phyloP scores from a whole-genome alignment of 345 rosid species.

The Brassica incana region DNA sequence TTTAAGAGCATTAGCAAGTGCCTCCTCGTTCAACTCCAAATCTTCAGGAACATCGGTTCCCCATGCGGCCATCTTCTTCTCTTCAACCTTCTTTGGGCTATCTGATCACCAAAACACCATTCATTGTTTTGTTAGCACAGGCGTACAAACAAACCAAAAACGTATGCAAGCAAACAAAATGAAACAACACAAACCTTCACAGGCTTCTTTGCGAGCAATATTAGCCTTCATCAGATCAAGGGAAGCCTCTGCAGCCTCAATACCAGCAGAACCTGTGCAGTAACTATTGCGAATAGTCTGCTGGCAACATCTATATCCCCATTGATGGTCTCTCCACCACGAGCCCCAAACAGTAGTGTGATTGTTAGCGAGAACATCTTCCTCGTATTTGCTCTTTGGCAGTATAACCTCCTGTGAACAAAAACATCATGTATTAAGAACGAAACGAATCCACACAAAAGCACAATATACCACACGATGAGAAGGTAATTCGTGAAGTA shows the following conservation, averaged over 20 bases:
- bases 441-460: background rate
- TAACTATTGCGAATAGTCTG: slow-evolving; percentile 80
- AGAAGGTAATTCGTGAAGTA: background rate
- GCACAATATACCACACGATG: background rate
- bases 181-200: slow-evolving; percentile 42
- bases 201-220: slow-evolving; percentile 70
- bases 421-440: background rate
- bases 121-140: slow-evolving; percentile 20
- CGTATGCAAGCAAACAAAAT: slow-evolving; percentile 5
- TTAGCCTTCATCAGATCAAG: slow-evolving; percentile 83
- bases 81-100: slow-evolving; percentile 48
- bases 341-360: slow-evolving; percentile 91
- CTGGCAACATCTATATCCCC: slow-evolving; percentile 90
- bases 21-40: slow-evolving; percentile 61
- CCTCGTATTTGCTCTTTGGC: slow-evolving; percentile 76
- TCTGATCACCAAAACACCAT: slow-evolving; percentile 24
- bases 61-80: slow-evolving; percentile 71
- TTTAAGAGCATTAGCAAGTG: slow-evolving; percentile 46
- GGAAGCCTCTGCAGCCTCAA: slow-evolving; percentile 91
- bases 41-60: slow-evolving; percentile 71
- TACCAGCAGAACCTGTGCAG: slow-evolving; percentile 88
- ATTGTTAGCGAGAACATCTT: slow-evolving; percentile 57
- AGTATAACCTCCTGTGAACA: slow-evolving; percentile 49
- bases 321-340: slow-evolving; percentile 86
- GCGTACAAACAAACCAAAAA: background rate